A percentile compares a stretch with the other conserved stretches of the same genome.
phyloP scores from a whole-genome alignment of 306 rosid genomes.

The Prunus campanulata region DNA sequence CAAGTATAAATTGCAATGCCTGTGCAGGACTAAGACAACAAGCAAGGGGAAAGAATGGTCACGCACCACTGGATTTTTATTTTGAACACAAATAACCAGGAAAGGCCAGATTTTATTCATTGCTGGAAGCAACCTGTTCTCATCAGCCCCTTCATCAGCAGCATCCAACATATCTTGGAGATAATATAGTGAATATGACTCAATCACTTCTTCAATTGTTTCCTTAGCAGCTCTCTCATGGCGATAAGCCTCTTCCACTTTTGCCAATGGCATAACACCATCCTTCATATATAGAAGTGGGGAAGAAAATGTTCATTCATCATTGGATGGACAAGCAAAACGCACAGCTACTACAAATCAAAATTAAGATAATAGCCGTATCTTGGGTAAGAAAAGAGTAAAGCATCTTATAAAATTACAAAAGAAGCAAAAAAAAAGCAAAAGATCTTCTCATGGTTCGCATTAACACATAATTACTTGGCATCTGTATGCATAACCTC shows the following conservation, averaged over 20 bases:
- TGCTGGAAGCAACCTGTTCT: constrained; percentile 92
- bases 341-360: background rate
- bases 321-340: background rate
- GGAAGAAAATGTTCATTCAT: background rate
- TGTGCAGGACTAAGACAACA: background rate
- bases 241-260: constrained; percentile 80
- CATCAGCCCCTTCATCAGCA: constrained; percentile 32
- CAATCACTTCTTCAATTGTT: constrained; percentile 57
- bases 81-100: constrained; percentile 69
- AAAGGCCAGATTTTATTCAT: constrained; percentile 95
- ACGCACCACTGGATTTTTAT: constrained; percentile 73
- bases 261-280: constrained; percentile 50
- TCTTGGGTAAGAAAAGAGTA: background rate
- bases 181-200: constrained; percentile 47
- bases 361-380: background rate
- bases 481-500: background rate
- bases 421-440: background rate
- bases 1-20: background rate
- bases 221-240: constrained; percentile 70
- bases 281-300: constrained; percentile 33
- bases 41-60: constrained; percentile 18
- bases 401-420: background rate
- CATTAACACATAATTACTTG: background rate
- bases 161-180: constrained; percentile 63
- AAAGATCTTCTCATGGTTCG: background rate